phyloP scores from a whole-genome alignment of 805 yeast genomes.

The Starmerella asiatica region DNA sequence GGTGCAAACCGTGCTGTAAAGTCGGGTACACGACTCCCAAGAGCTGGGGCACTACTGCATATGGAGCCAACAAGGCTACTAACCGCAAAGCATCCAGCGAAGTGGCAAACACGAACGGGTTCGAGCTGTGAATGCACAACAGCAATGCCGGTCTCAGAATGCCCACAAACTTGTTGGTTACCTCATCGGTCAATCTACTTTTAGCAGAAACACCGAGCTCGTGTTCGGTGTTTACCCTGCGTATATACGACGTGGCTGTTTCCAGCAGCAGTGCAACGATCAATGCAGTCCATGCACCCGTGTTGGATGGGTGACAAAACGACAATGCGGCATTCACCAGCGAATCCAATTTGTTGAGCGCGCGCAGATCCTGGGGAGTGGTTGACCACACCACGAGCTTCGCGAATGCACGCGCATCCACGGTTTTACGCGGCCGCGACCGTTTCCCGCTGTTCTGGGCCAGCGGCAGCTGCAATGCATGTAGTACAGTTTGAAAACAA shows the following conservation, averaged over 20 bases:
- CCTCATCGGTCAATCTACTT: slow-evolving; percentile 25
- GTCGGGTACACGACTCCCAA: slow-evolving; percentile 50
- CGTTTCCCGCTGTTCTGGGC: slow-evolving; percentile 2
- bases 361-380: slow-evolving; percentile 28
- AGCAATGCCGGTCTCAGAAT: slow-evolving; percentile 41
- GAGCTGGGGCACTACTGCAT: slow-evolving; percentile 26
- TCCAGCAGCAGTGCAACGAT: slow-evolving; percentile 54
- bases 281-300: slow-evolving; percentile 73
- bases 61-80: slow-evolving; percentile 52
- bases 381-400: slow-evolving; percentile 51
- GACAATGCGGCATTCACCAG: slow-evolving; percentile 61
- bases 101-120: slow-evolving; percentile 6
- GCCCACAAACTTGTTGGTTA: slow-evolving; percentile 33
- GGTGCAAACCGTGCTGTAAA: slow-evolving; percentile 30
- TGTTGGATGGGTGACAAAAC: slow-evolving; percentile 81
- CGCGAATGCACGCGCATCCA: slow-evolving; percentile 22
- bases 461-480: slow-evolving; percentile 35
- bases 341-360: slow-evolving; percentile 35
- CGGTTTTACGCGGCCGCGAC: neutral
- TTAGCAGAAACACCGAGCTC: slow-evolving; percentile 23
- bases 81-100: slow-evolving; percentile 9
- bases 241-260: slow-evolving; percentile 31
- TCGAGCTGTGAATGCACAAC: slow-evolving; percentile 41
- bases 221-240: slow-evolving; percentile 25
- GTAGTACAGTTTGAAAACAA: slow-evolving; percentile 37